Conservation (phyloP, 2,329 filamentous ascomycete species). For the Hortaea sp. region DNA sequence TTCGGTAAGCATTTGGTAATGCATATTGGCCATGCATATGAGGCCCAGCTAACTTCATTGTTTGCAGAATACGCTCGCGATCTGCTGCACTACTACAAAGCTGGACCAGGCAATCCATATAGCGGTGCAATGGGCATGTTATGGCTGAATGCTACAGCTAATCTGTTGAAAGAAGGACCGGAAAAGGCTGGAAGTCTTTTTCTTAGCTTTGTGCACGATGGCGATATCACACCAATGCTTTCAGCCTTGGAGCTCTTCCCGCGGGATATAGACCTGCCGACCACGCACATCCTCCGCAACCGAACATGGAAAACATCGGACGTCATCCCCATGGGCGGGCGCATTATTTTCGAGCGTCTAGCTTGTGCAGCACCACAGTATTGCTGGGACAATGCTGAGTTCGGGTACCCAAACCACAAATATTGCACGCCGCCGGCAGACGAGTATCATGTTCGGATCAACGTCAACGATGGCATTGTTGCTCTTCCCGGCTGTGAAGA, state of each 20-base stretch:
- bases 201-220: conserved; percentile 52
- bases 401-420: conserved; percentile 21
- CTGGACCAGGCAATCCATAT: conserved; percentile 47
- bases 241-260: conserved; percentile 42
- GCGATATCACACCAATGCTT: conserved; percentile 47
- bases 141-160: conserved; percentile 48
- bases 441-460: conserved; percentile 39
- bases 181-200: conserved; percentile 39
- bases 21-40: too few species aligned
- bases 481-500: conserved; percentile 37
- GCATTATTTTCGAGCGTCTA: conserved; percentile 45
- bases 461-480: conserved; percentile 48
- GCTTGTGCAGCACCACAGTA: conserved; percentile 27
- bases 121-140: conserved; percentile 46
- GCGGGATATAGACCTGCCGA: conserved; percentile 36
- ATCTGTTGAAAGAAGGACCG: conserved; percentile 35
- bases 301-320: conserved; percentile 47
- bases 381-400: conserved; percentile 14
- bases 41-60: too few species aligned
- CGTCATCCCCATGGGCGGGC: conserved; percentile 48
- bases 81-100: conserved; percentile 48
- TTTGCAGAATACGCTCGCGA: conserved; percentile 44
- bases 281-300: conserved; percentile 32
- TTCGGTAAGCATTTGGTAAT: neutral
- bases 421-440: conserved; percentile 16